These are phyloP conservation scores for Rhytidhysteron rufulum DNA, from an alignment of 2,329 filamentous ascomycete species.

Conservation along the genomic window DNA sequence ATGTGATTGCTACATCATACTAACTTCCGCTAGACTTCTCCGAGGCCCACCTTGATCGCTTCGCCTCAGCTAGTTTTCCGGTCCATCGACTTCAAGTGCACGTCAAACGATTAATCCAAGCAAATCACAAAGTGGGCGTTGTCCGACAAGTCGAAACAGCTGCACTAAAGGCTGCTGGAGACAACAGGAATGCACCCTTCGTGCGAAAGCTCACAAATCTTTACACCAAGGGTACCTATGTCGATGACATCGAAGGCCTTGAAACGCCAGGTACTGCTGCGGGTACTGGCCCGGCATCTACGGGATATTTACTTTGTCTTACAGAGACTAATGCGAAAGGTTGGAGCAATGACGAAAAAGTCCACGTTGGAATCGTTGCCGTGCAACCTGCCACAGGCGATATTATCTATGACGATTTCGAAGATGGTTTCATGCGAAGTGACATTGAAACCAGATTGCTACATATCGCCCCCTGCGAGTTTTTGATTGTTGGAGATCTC, in stretches of 20 bases:
- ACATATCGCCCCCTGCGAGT: constrained; percentile 93
- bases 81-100: constrained; percentile 89
- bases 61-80: constrained; percentile 93
- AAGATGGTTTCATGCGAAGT: constrained; percentile 95
- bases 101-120: constrained; percentile 85
- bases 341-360: constrained; percentile 85
- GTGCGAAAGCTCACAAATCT: constrained; percentile 89
- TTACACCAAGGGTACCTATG: constrained; percentile 97
- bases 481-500: constrained; percentile 85
- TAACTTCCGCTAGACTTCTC: constrained; percentile 59
- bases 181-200: constrained; percentile 91
- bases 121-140: constrained; percentile 93
- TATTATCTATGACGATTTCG: constrained; percentile 92
- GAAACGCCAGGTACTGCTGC: constrained; percentile 48
- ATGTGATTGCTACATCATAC: neutral
- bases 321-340: constrained; percentile 79
- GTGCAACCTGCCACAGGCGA: constrained; percentile 95
- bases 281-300: constrained; percentile 56
- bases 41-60: constrained; percentile 85
- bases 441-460: constrained; percentile 94
- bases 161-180: constrained; percentile 88
- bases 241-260: constrained; percentile 85
- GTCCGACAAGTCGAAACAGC: constrained; percentile 94
- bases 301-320: constrained; percentile 89
- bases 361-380: constrained; percentile 85